These are phyloP conservation scores for Ailanthus altissimus DNA, from an alignment of 345 rosid genomes.

Conservation along the genomic window DNA sequence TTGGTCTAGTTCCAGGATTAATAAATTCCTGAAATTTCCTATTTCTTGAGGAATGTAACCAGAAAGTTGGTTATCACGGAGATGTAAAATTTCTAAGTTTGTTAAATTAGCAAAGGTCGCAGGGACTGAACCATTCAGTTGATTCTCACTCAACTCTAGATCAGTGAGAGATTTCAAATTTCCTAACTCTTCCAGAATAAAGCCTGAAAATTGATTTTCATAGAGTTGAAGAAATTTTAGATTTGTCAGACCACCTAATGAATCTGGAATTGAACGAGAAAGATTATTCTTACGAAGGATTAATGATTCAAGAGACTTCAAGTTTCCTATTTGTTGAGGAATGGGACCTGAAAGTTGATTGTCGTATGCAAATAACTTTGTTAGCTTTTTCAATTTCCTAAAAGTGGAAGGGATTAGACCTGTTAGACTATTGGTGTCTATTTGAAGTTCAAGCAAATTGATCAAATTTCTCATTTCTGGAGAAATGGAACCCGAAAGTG, in stretches of 20 bases:
- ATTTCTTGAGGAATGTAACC: constrained; percentile 30
- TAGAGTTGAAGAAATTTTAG: constrained; percentile 6
- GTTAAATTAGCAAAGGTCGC: neutral
- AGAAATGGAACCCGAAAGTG: constrained; percentile 27
- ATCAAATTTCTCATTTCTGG: constrained; percentile 25
- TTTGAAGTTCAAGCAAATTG: constrained; percentile 22
- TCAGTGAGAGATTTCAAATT: constrained; percentile 8
- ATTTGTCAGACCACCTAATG: constrained; percentile 17
- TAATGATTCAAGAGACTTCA: constrained; percentile 22
- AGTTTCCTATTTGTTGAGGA: constrained; percentile 33
- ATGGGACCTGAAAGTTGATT: constrained; percentile 38
- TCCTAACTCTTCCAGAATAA: constrained; percentile 26
- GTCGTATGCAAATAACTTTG: neutral
- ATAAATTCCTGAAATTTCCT: neutral
- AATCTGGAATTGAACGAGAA: constrained; percentile 29
- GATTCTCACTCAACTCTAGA: constrained; percentile 18
- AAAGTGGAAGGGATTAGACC: constrained; percentile 34
- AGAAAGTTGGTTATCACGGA: constrained; percentile 25
- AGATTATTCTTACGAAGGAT: constrained; percentile 23
- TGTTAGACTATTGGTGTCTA: constrained; percentile 26
- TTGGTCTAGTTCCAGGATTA: neutral
- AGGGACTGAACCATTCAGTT: constrained; percentile 11
- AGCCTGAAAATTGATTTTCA: constrained; percentile 26
- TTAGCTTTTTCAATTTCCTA: constrained; percentile 25
- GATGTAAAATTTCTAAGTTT: neutral